Base-by-base conservation (phyloP, 495 filamentous ascomycete species). In the Aspergillus conjunctus region DNA sequence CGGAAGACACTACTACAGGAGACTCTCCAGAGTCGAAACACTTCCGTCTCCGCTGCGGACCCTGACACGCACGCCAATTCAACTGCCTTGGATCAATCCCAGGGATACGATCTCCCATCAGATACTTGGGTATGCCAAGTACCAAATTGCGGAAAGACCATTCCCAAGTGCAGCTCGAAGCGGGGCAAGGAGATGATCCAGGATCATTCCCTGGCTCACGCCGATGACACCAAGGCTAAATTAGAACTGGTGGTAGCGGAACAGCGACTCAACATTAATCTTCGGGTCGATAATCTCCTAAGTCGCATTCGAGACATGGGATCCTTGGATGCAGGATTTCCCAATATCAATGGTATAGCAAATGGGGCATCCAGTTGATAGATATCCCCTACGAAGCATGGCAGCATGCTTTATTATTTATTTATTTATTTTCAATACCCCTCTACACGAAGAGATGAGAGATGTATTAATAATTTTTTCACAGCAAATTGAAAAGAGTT, bases 121-220 rank as follows among this genome's bases (percentile, higher is more conserved):
- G 85, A 88, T 49, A 82, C 82, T 1, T 93, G 90, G 89, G 76
- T 74, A 11, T 95, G 91, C 66, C 81, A 83, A 31, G 81, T 90
- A 56, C 83, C 85, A 34, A 88, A 82, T 30, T 95, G 91, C 69
- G 68, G 69, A 30, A 83, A 86, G 56, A 75, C 86, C 32, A 81
- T 91, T 21, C 80, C 83, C 64, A 81, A 78, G 30, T 86, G 83
- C 21, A 82, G 83, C 48, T 78, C 81, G 12, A 74, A 81, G 34
- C 74, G 78, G 3, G 83, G 84, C 26, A 83, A 86, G 67, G 73
- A 80, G 18, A 71, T 84, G 17, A 88, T 93, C 45, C 73, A 78
- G 41, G 74, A 83, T 34, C 91, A 95, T 68, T 85, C 85, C 37
- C 69, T 81, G 32, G 77, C 81, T 45, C 90, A 94, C 73, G 83